Conservation (phyloP, 495 filamentous ascomycete species). For the Daldinia caldariorum region DNA sequence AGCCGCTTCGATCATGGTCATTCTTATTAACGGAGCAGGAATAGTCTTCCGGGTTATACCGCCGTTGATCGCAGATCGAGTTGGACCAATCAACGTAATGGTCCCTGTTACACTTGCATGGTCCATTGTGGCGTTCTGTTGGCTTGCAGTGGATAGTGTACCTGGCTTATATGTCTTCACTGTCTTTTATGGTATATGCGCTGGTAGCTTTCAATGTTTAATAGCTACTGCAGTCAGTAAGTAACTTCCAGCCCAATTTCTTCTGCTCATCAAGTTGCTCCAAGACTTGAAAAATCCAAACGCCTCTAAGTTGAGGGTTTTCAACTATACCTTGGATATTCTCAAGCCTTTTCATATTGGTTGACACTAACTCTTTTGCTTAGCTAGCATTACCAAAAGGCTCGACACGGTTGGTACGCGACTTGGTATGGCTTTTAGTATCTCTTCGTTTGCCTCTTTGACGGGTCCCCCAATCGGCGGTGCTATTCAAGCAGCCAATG, state of each 20-base stretch:
- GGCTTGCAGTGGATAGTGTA: slow-evolving; percentile 64
- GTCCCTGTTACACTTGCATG: slow-evolving; percentile 63
- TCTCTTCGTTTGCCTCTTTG: slow-evolving; percentile 69
- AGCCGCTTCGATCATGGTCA: slow-evolving; percentile 66
- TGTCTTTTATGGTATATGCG: slow-evolving; percentile 68
- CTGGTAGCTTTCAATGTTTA: slow-evolving; percentile 70
- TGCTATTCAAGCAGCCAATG: slow-evolving; percentile 57
- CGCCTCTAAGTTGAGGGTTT: background rate
- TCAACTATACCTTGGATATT: background rate
- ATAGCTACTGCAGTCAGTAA: slow-evolving; percentile 64
- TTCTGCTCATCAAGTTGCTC: background rate
- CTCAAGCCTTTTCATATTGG: background rate
- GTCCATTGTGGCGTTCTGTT: slow-evolving; percentile 66
- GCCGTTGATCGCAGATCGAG: slow-evolving; percentile 66
- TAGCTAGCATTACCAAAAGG: slow-evolving; percentile 66
- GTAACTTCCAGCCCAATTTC: background rate
- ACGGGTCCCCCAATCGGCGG: slow-evolving; percentile 77
- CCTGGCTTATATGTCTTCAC: slow-evolving; percentile 66
- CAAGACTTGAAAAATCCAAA: background rate
- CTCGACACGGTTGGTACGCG: slow-evolving; percentile 69
- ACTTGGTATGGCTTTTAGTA: slow-evolving; percentile 75
- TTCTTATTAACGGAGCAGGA: slow-evolving; percentile 74
- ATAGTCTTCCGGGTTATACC: slow-evolving; percentile 69
- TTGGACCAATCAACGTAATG: slow-evolving; percentile 71
- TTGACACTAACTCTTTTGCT: background rate